Conservation (phyloP, 2,329 filamentous ascomycete genomes). For the Thielaviopsis punctulata region DNA sequence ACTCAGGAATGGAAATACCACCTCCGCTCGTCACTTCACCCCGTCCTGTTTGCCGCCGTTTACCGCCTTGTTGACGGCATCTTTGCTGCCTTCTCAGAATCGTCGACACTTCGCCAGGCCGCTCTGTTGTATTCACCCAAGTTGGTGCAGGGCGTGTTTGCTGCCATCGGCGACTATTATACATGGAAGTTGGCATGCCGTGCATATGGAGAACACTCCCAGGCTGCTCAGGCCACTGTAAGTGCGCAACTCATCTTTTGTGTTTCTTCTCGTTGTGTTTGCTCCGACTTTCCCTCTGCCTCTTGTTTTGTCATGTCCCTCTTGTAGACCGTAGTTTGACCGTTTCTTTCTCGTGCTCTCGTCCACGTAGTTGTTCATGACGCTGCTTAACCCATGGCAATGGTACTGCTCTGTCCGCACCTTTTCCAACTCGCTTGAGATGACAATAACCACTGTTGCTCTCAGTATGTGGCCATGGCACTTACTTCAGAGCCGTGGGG, state of each 20-base stretch:
- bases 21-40: constrained; percentile 79
- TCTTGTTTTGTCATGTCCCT: background rate
- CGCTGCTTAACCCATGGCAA: constrained; percentile 72
- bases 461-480: constrained; percentile 80
- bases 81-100: constrained; percentile 35
- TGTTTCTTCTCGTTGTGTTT: background rate
- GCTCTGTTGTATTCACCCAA: constrained; percentile 59
- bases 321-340: constrained; percentile 7
- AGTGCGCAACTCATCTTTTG: constrained; percentile 16
- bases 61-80: constrained; percentile 48
- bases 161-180: constrained; percentile 66
- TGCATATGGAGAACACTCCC: constrained; percentile 50
- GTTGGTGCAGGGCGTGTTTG: constrained; percentile 57
- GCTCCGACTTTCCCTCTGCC: background rate
- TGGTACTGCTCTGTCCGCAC: constrained; percentile 91
- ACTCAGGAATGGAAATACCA: constrained; percentile 78
- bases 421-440: constrained; percentile 86
- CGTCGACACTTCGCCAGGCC: constrained; percentile 34
- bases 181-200: constrained; percentile 67
- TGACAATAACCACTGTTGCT: constrained; percentile 65
- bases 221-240: constrained; percentile 54
- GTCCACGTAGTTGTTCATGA: constrained; percentile 44
- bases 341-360: constrained; percentile 1
- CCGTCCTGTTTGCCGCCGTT: constrained; percentile 61
- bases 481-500: constrained; percentile 29